Evolutionary conservation across 768 basidiomycete genomes (phyloP).

Genomic region (Kwoniella mangroviensis): DNA sequence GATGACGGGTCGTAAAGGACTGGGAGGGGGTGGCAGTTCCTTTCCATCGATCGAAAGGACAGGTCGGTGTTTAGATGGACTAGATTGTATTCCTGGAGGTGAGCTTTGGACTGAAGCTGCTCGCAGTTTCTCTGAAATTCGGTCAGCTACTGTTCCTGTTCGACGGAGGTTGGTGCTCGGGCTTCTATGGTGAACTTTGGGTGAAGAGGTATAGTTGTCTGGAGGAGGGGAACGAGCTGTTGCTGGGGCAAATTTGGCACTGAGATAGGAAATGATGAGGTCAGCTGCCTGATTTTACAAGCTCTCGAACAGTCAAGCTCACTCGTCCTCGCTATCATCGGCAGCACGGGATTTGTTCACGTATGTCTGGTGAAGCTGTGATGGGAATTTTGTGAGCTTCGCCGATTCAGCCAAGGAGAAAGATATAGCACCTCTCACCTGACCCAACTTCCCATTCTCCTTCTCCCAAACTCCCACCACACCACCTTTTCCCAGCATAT

Average conservation of each 20-base stretch:
- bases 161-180: slow-evolving; percentile 27
- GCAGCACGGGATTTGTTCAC: slow-evolving; percentile 77
- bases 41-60: slow-evolving; percentile 53
- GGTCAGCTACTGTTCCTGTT: slow-evolving; percentile 78
- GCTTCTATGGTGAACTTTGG: slow-evolving; percentile 58
- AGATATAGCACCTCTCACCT: slow-evolving; percentile 19
- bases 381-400: too few relatives aligned
- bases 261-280: slow-evolving; percentile 50
- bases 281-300: slow-evolving; percentile 21
- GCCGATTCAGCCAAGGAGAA: too few relatives aligned
- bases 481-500: slow-evolving; percentile 74
- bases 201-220: slow-evolving; percentile 83
- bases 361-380: slow-evolving; percentile 74
- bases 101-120: slow-evolving; percentile 40
- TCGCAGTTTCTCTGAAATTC: slow-evolving; percentile 79
- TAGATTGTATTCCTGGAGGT: slow-evolving; percentile 35
- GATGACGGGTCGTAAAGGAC: slow-evolving; percentile 28
- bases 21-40: slow-evolving; percentile 47
- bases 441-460: slow-evolving; percentile 45
- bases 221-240: slow-evolving; percentile 46
- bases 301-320: slow-evolving; percentile 55
- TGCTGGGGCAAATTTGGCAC: slow-evolving; percentile 86
- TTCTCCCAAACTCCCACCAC: slow-evolving; percentile 64
- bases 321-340: slow-evolving; percentile 95
- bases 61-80: slow-evolving; percentile 49